These are phyloP conservation scores for Eucalyptus curtisii DNA, from an alignment of 345 rosid genomes.

Conservation along the genomic window DNA sequence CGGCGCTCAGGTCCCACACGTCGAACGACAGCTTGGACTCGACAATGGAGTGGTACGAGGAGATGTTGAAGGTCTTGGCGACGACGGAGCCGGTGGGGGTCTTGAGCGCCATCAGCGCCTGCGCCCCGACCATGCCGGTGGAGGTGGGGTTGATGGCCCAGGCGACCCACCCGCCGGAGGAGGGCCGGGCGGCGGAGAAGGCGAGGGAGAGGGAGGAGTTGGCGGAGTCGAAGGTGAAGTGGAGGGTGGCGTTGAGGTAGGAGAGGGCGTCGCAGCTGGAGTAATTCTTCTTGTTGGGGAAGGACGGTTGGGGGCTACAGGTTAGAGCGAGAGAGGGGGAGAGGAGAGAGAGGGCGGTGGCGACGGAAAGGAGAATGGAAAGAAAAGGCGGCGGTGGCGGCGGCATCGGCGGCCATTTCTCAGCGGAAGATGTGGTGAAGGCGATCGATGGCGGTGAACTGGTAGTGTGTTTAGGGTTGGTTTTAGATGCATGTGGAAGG, in stretches of 20 bases:
- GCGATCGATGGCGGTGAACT: background rate
- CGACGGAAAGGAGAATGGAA: background rate
- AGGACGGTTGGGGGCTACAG: background rate
- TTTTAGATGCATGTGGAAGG: background rate
- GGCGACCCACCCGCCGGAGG: conserved; percentile 55
- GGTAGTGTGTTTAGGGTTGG: background rate
- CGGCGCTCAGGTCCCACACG: conserved; percentile 39
- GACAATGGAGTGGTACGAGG: background rate
- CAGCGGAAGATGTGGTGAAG: background rate
- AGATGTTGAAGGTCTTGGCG: conserved; percentile 42
- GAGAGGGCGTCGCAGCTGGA: conserved; percentile 40
- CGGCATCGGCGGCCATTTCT: background rate
- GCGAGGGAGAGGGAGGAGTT: conserved; percentile 57
- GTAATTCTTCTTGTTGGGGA: conserved; percentile 9
- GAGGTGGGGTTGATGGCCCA: conserved; percentile 75
- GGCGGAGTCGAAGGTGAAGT: conserved; percentile 25
- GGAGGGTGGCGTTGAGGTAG: conserved; percentile 33
- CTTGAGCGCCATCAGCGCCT: conserved; percentile 45
- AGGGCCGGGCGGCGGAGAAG: conserved; percentile 57
- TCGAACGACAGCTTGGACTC: conserved; percentile 39
- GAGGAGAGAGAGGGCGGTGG: background rate
- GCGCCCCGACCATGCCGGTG: conserved; percentile 52
- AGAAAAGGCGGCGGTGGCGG: background rate
- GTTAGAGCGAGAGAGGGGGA: background rate
- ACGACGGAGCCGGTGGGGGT: conserved; percentile 5